phyloP scores from a whole-genome alignment of 805 yeast genomes.

The Saccharomycopsis capsularis region DNA sequence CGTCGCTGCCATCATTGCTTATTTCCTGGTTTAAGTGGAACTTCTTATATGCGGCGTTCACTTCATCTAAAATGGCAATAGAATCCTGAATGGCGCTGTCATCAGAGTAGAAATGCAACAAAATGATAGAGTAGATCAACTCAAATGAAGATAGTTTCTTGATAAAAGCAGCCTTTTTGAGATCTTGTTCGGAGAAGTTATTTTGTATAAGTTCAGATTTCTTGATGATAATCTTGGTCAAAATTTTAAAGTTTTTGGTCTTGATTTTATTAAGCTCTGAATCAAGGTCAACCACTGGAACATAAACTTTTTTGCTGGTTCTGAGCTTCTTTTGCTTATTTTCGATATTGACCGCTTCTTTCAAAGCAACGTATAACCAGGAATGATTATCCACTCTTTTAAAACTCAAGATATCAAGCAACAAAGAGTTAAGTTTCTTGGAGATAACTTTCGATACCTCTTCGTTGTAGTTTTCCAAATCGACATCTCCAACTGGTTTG shows the following conservation, averaged over 20 bases:
- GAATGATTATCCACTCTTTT: slow-evolving; percentile 40
- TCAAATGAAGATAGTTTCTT: slow-evolving; percentile 59
- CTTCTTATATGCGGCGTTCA: slow-evolving; percentile 52
- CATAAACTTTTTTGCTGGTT: slow-evolving; percentile 21
- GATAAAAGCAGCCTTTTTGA: slow-evolving; percentile 29
- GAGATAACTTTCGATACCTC: slow-evolving; percentile 38
- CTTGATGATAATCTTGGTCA: slow-evolving; percentile 35
- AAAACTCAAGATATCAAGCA: slow-evolving; percentile 48
- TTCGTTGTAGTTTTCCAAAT: slow-evolving; percentile 20
- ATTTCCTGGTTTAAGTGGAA: slow-evolving; percentile 33
- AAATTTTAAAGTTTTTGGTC: slow-evolving; percentile 40
- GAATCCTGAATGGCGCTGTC: slow-evolving; percentile 53
- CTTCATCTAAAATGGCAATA: slow-evolving; percentile 63
- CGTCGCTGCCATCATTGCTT: slow-evolving; percentile 31
- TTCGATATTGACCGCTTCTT: slow-evolving; percentile 29
- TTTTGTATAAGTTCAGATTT: slow-evolving; percentile 22
- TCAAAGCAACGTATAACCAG: slow-evolving; percentile 56
- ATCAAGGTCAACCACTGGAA: slow-evolving; percentile 42
- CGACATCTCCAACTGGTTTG: slow-evolving; percentile 19
- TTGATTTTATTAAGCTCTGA: slow-evolving; percentile 47
- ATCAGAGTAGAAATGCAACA: slow-evolving; percentile 72
- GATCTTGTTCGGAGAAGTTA: slow-evolving; percentile 17
- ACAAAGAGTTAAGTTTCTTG: slow-evolving; percentile 61
- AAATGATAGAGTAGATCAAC: slow-evolving; percentile 64
- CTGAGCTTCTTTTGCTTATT: slow-evolving; percentile 21